A percentile compares a stretch with the other conserved stretches of the same genome.
Conservation (phyloP, 2,329 filamentous ascomycete genomes). For the Arthrobotrys conoides region DNA sequence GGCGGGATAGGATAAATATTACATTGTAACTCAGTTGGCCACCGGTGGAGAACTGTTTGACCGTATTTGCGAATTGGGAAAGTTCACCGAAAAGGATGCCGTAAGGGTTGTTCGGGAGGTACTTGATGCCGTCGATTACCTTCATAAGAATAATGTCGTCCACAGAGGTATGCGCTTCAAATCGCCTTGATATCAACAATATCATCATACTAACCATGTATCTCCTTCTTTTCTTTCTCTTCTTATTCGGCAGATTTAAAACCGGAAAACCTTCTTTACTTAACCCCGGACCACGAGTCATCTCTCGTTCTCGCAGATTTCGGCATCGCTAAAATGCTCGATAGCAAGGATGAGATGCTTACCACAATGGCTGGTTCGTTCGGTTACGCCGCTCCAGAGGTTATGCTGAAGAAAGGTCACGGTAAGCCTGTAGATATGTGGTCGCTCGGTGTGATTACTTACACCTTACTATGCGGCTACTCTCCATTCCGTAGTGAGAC, state of each 20-base stretch:
- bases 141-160: constrained; percentile 94
- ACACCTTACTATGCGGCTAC: constrained; percentile 97
- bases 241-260: constrained; percentile 85
- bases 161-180: constrained; percentile 78
- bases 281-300: constrained; percentile 82
- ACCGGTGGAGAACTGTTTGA: constrained; percentile 98
- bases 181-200: constrained; percentile 19
- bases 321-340: constrained; percentile 97
- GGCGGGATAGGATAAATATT: constrained; percentile 88
- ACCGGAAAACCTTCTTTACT: constrained; percentile 96
- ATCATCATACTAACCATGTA: background rate
- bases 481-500: constrained; percentile 98
- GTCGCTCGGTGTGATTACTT: constrained; percentile 98
- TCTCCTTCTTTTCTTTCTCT: background rate
- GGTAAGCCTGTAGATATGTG: constrained; percentile 99
- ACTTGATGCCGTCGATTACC: constrained; percentile 90
- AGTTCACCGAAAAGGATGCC: constrained; percentile 98
- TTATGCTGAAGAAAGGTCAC: constrained; percentile 97
- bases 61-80: constrained; percentile 96
- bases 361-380: constrained; percentile 99
- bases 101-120: constrained; percentile 96
- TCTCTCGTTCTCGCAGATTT: constrained; percentile 96
- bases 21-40: constrained; percentile 96
- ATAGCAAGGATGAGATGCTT: constrained; percentile 88
- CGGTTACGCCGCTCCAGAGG: constrained; percentile 95